Percentiles rank a stretch among this genome's conserved stretches.
phyloP scores from a whole-genome alignment of 441 rosid species.

The Kokia cookei region DNA sequence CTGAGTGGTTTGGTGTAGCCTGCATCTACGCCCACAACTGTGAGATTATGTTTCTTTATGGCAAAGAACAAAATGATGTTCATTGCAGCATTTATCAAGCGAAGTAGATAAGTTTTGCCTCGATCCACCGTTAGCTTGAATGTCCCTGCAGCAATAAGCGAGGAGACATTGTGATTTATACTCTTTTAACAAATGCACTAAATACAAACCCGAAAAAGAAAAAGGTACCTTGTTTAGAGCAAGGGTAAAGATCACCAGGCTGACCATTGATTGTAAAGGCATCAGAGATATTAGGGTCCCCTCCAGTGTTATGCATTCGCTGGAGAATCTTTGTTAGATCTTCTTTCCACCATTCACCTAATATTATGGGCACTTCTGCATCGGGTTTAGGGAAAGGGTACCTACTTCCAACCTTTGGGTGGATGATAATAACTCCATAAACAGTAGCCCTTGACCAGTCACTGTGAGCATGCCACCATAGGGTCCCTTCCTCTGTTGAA shows the following conservation, averaged over 20 bases:
- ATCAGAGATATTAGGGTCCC: conserved; percentile 30
- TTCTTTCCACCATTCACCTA: conserved; percentile 47
- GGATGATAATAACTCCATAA: conserved; percentile 46
- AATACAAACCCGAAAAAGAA: neutral
- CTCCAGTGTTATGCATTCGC: conserved; percentile 18
- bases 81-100: conserved; percentile 35
- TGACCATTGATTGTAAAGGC: conserved; percentile 48
- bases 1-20: conserved; percentile 21
- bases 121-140: conserved; percentile 17
- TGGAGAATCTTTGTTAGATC: conserved; percentile 26
- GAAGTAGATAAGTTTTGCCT: conserved; percentile 32
- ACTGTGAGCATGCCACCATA: conserved; percentile 77
- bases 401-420: conserved; percentile 19
- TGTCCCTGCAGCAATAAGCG: conserved; percentile 16
- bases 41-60: conserved; percentile 19
- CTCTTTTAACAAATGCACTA: neutral
- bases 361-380: neutral
- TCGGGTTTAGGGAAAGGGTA: conserved; percentile 5
- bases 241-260: conserved; percentile 47
- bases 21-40: conserved; percentile 29
- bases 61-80: conserved; percentile 18
- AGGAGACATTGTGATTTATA: too few species aligned
- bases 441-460: conserved; percentile 53
- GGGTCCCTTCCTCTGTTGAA: conserved; percentile 48
- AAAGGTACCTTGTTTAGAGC: conserved; percentile 37